Base-by-base conservation (phyloP, 1,284 basidiomycete genomes). In the Phenoliferia sp. region DNA sequence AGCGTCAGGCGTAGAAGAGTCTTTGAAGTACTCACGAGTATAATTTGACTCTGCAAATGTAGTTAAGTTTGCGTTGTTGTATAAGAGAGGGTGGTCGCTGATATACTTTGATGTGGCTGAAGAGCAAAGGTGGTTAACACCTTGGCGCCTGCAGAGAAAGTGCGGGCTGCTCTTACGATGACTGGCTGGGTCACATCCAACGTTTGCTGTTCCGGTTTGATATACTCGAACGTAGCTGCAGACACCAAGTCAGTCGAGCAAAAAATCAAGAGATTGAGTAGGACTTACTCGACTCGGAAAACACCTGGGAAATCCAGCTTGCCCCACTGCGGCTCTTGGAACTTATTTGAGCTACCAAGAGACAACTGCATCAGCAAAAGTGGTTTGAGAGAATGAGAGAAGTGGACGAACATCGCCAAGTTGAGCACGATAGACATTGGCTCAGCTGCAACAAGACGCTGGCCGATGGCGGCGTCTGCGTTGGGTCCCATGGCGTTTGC, bases 381-480 rank as follows among this genome's bases (percentile, higher is more conserved):
- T n/a, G n/a, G n/a, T n/a, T 44, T 22, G 22, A 44, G 39, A 44
- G 39, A 22, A 22, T 44, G 15, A 44, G 39, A 44, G 15, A 44
- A 44, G 39, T 44, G 12, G 39, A 44, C 39, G 15, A 15, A 44
- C 39, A 73, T 64, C 16, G 65, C 68, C 17, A 75, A 55, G 62
- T 69, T 69, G 44, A 69, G 54, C 29, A 69, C 62, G 56, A 66
- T 67, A 33, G 5, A 26, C 55, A 56, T 56, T 6, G 71, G 71
- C 61, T 73, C 71, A 74, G 90, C 86, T 0, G 92, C 85, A 50
- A 97, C 83, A 22, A 52, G 48, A 7, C 48, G 5, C 17, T 52
- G 48, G 28, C 28, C 48, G 5, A 52, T 52, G 9, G 22, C 48
- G 17, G 48, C 19, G 48, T 9, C 9, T 19, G 6, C 19, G 48